Evolutionary conservation across 2,329 filamentous ascomycete species (phyloP), one percentile per base, ranked within the genome.

Genomic region (Fusarium sarcochroum): DNA sequence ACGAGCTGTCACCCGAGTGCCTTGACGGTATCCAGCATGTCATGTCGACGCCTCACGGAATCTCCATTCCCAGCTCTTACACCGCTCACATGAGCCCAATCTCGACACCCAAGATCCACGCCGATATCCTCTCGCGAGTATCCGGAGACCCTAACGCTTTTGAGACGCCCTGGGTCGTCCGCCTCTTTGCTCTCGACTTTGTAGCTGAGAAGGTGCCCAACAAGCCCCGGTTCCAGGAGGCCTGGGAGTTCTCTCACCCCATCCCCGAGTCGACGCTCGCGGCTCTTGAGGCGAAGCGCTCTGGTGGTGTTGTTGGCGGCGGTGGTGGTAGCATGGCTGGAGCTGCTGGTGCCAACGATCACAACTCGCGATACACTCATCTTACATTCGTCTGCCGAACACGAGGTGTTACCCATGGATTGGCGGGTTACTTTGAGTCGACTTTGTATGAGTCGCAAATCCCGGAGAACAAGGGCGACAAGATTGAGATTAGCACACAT

Each of bases 1-100:
- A 99, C 76, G 96, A 99, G 80, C 88, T 99, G 11, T 97, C 93
- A 0, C 96, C 96, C 0, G 96, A 99, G 81, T 99, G 96, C 75
- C 86, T 99, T 13, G 96, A 99, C 77, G 96, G 96, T 44, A 94
- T 98, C 49, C 95, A 98, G 76, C 91, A 95, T 74, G 92, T 98
- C 42, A 83, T 99, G n/a, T 83, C 87, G 13, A 83, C 91, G 0
- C 85, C 86, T 1, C 88, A 95, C 73, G 97, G 96, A 35, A 95
- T 99, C 72, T 98, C 93, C 2, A 98, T 99, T 68, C 96, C 96
- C 2, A 87, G 90, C 68, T 96, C 92, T 30, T 99, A 99, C 82
- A 97, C 94, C 2, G 95, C 96, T 5, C 94, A 98, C 77, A 82
- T 98, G 63, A 94, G 92, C n/a, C 96, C 97, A 2, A 93, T 99